These are phyloP conservation scores for Phytopythium cucurbitacearum DNA, from an alignment of 352 stramenopile genomes.

Conservation along the genomic window DNA sequence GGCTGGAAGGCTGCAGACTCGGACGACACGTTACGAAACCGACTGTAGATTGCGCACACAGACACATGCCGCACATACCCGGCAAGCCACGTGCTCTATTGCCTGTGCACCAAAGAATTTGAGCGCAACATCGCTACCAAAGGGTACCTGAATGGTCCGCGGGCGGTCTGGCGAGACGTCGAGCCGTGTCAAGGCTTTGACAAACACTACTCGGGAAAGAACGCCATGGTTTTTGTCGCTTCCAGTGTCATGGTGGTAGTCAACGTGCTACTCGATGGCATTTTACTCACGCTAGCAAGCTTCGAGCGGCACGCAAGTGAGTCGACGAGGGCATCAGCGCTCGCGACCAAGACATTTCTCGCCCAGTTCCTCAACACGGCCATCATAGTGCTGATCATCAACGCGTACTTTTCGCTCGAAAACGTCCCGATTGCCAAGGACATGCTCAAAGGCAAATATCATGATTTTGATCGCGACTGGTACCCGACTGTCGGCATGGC, in stretches of 20 bases:
- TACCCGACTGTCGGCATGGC: conserved; percentile 85
- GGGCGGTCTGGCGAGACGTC: conserved; percentile 47
- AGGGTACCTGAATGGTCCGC: conserved; percentile 47
- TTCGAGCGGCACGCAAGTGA: conserved; percentile 83
- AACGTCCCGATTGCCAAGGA: conserved; percentile 41
- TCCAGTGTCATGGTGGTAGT: conserved; percentile 68
- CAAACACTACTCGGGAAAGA: conserved; percentile 60
- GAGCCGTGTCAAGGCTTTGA: conserved; percentile 62
- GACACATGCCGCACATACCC: conserved; percentile 54
- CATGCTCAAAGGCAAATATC: conserved; percentile 73
- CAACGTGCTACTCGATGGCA: conserved; percentile 70
- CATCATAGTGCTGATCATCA: conserved; percentile 78
- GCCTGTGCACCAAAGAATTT: conserved; percentile 58
- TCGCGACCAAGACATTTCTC: conserved; percentile 75
- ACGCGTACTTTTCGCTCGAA: conserved; percentile 42
- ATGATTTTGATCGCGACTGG: conserved; percentile 82
- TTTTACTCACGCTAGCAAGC: conserved; percentile 54
- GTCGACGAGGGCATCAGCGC: conserved; percentile 68
- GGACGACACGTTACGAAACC: too few species aligned
- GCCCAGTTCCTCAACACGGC: conserved; percentile 84
- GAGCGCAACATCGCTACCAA: conserved; percentile 34
- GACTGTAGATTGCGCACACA: too few species aligned
- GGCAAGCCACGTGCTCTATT: conserved; percentile 62
- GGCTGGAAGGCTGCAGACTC: too few species aligned
- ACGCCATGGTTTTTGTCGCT: conserved; percentile 59